Conservation (phyloP, 2,329 filamentous ascomycete species). For the Lasiodiplodia theobromae region DNA sequence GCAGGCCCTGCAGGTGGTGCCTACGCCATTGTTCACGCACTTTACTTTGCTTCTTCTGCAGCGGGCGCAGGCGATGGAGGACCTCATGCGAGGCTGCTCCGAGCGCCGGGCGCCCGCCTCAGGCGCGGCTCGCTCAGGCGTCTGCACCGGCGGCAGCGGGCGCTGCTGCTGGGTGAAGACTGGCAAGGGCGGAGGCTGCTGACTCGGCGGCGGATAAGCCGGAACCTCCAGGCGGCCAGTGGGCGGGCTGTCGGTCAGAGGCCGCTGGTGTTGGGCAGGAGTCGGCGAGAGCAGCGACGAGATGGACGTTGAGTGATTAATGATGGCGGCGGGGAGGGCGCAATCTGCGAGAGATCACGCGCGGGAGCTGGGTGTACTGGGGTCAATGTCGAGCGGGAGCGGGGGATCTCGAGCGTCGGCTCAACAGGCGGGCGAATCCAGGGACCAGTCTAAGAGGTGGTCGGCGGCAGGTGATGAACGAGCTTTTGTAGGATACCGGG, state of each 20-base stretch:
- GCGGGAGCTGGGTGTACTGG: conserved; percentile 1
- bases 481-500: conserved; percentile 30
- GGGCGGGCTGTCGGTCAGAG: conserved; percentile 25
- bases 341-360: conserved; percentile 27
- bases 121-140: conserved; percentile 14
- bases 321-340: conserved; percentile 28
- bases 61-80: conserved; percentile 78
- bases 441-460: conserved; percentile 12
- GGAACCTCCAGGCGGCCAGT: conserved; percentile 22
- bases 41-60: conserved; percentile 86
- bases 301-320: conserved; percentile 30
- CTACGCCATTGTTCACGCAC: conserved; percentile 79
- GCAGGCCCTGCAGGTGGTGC: conserved; percentile 76
- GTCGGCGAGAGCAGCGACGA: conserved; percentile 30
- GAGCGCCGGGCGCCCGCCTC: conserved; percentile 32
- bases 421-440: conserved; percentile 22
- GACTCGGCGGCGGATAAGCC: conserved; percentile 26
- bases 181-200: conserved; percentile 21
- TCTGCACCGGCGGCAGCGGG: conserved; percentile 26
- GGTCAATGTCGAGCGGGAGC: conserved; percentile 1
- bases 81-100: conserved; percentile 64
- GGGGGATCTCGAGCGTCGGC: not conserved
- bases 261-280: conserved; percentile 17
- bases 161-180: conserved; percentile 14
- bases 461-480: conserved; percentile 19